A percentile compares a stretch with the other conserved stretches of the same genome.
phyloP scores from a whole-genome alignment of 176 grass and related monocot species.

The Olyra latifolia region DNA sequence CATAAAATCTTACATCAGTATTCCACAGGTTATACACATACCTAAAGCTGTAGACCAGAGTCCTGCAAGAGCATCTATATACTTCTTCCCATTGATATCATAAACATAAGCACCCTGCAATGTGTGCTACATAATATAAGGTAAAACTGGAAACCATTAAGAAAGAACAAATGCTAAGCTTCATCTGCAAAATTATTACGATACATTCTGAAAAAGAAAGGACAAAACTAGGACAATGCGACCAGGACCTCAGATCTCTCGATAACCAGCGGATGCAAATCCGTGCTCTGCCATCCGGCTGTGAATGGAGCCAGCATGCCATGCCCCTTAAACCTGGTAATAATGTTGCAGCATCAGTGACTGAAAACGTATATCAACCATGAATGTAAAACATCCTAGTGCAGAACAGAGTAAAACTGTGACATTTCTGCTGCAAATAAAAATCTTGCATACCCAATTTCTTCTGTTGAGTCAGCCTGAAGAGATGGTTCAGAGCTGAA shows the following conservation, averaged over 20 bases:
- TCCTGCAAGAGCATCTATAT: slow-evolving; percentile 92
- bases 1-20: background rate
- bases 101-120: slow-evolving; percentile 90
- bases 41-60: slow-evolving; percentile 94
- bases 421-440: background rate
- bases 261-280: slow-evolving; percentile 77
- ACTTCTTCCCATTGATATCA: slow-evolving; percentile 88
- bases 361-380: background rate
- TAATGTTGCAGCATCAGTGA: background rate
- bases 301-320: slow-evolving; percentile 96
- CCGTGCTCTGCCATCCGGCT: slow-evolving; percentile 91
- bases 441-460: slow-evolving; percentile 58
- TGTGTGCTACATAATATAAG: background rate
- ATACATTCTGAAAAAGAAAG: background rate
- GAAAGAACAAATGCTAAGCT: background rate
- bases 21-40: slow-evolving; percentile 5
- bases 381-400: background rate
- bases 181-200: background rate
- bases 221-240: background rate
- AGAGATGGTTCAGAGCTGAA: slow-evolving; percentile 68
- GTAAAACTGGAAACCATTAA: background rate
- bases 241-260: slow-evolving; percentile 81
- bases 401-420: background rate
- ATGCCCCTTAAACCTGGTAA: slow-evolving; percentile 83
- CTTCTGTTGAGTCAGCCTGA: slow-evolving; percentile 43